phyloP scores from a whole-genome alignment of 768 basidiomycete genomes.

The Rhodotorula diobovata region DNA sequence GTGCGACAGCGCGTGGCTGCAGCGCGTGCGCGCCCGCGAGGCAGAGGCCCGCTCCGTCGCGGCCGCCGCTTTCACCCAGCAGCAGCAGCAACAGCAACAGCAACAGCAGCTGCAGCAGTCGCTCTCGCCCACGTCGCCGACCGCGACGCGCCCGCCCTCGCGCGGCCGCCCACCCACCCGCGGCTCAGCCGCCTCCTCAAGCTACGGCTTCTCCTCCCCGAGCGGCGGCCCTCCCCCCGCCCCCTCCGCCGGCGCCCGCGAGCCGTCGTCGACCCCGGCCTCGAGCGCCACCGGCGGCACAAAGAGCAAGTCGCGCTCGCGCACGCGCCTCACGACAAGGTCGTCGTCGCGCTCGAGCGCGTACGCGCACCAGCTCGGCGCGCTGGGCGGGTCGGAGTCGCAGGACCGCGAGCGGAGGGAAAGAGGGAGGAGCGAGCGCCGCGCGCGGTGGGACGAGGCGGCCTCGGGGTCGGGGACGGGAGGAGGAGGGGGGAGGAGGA shows the following conservation, averaged over 20 bases:
- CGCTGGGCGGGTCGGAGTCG: not conserved
- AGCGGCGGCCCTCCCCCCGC: conserved; percentile 3
- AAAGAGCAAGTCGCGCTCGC: conserved; percentile 5
- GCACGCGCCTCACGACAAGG: not conserved
- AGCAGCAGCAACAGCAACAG: not conserved
- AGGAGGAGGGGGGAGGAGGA: too few species aligned
- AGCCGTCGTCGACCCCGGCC: not conserved
- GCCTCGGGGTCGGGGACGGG: not conserved
- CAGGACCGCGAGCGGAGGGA: not conserved
- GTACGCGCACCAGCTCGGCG: conserved; percentile 18
- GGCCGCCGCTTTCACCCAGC: not conserved
- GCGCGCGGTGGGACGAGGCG: conserved; percentile 2
- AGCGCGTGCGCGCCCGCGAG: conserved; percentile 37
- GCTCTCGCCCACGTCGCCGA: not conserved
- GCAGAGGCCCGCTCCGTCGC: not conserved
- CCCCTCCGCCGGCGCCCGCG: not conserved
- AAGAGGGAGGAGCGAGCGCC: not conserved
- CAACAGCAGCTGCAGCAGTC: too few species aligned
- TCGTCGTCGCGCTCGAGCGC: conserved; percentile 17
- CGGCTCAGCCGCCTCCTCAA: not conserved
- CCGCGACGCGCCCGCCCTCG: not conserved
- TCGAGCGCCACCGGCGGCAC: not conserved
- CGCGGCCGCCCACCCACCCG: not conserved
- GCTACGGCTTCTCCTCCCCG: not conserved
- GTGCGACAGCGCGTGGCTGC: conserved; percentile 56